Evolutionary conservation across 202 grass and related monocot genomes (phyloP), one percentile per base, ranked within the genome.

Genomic region (Schoenoplectus tabernaemontani): DNA sequence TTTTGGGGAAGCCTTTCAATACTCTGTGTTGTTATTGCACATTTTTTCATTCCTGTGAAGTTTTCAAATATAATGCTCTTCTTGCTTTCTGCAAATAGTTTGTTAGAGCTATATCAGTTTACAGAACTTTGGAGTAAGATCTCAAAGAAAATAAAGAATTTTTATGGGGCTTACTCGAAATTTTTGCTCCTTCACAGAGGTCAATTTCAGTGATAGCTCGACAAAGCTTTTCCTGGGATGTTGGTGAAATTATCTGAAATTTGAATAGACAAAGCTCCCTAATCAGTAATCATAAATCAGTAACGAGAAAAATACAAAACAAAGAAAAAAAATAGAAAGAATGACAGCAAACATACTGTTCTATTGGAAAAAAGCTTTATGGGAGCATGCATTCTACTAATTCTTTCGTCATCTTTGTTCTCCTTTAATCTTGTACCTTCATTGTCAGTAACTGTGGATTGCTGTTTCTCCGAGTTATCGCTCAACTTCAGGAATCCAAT

Each of bases 161-260:
- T 83, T 42, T 76, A 13, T 15, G 80, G n/a, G 78, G 13, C 86
- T 90, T 97, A 92, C 95, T 91, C 57, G 39, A 71, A 72, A 68
- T 71, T 89, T 88, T 43, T 46, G 78, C 78, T 76, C 84, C 83
- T 69, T 87, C 85, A 62, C 83, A 82, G 78, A 94, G 75, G 80
- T 90, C 73, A 39, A 94, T 92, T 68, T 73, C 89, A 83, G 83
- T 90, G 82, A 90, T 77, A 76, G 89, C 89, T 77, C 77, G 33
- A 76, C 89, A 94, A 83, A 94, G 87, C 48, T 90, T 94, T 86
- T 97, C 91, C 64, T 97, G 91, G 46, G 87, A 97, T 33, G 78
- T 85, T 12, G 95, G 91, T 78, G 91, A 94, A 85, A 97, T 97
- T 70, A 86, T 92, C 95, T 97, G 86, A 84, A 85, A 90, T 15